Base-by-base conservation (phyloP, 2,329 filamentous ascomycete species). In the Coniochaeta sp. region DNA sequence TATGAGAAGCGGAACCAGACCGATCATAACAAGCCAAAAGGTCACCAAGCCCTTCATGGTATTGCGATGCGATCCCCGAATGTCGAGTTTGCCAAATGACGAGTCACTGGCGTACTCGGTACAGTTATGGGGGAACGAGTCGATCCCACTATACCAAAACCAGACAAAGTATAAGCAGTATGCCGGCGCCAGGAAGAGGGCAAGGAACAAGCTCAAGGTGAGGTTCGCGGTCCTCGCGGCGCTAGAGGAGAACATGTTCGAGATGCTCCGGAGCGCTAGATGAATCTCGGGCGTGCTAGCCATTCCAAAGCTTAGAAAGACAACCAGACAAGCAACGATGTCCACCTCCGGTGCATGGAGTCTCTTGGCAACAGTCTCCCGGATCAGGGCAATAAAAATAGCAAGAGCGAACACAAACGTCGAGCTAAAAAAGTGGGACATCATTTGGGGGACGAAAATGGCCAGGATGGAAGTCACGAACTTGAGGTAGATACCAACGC, bases 121-220 rank as follows among this genome's bases (percentile, higher is more conserved):
- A 16, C 48, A 50, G 3, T 16, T 5, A 5, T 24, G 48, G 14
- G 48, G 48, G 10, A 50, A 31, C 7, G 35, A 27, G 32, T 50
- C 35, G 18, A 50, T 16, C 4, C 48, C 48, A 16, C 12, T 16
- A n/a, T n/a, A 50, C 48, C 48, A 50, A 22, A 50, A 50, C 48
- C 48, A 50, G 22, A 20, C 33, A 12, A 10, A 24, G 16, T 50
- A 50, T 30, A 16, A 16, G 13, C 40, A 14, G 18, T 33, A 50
- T 4, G 32, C 32, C n/a, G 22, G 13, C 6, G 42, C 13, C 9
- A 42, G 8, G 6, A 45, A n/a, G 12, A 45, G 22, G 14, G 10
- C 40, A 28, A 45, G 26, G 3, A 28, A 6, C 40, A 45, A n/a
- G n/a, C n/a, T n/a, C n/a, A n/a, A n/a, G n/a, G n/a, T n/a, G n/a